A percentile compares a stretch with the other conserved stretches of the same genome.
Evolutionary conservation across 129 eudicot genomes (phyloP).

Genomic region (Flaveria ramosissima): DNA sequence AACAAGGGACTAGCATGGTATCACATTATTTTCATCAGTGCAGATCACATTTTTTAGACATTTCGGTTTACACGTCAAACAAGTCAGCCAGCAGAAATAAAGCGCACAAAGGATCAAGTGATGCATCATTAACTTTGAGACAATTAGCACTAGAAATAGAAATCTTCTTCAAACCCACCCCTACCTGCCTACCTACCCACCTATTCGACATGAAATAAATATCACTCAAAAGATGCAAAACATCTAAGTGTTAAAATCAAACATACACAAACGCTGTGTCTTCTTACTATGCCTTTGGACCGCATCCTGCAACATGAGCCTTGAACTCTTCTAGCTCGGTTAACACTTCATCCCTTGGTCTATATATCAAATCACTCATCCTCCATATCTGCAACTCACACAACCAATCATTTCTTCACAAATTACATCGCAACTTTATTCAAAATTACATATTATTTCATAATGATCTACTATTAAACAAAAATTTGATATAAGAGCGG

Average conservation of each 20-base stretch:
- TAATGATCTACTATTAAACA: not conserved
- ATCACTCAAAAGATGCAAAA: not conserved
- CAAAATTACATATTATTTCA: not conserved
- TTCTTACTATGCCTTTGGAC: constrained; percentile 36
- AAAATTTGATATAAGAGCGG: not conserved
- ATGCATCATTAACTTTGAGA: not conserved
- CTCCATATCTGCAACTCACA: constrained; percentile 73
- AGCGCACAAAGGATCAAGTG: not conserved
- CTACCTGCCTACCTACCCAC: not conserved
- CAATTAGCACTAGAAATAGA: not conserved
- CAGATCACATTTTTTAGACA: too few species aligned
- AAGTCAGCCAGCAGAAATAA: not conserved
- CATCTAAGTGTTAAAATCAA: not conserved
- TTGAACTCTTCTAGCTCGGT: constrained; percentile 78
- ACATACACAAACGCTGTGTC: not conserved
- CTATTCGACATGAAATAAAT: not conserved
- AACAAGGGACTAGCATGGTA: too few species aligned
- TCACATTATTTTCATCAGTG: too few species aligned
- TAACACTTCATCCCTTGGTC: constrained; percentile 74
- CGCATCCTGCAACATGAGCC: constrained; percentile 64
- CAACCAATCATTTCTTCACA: not conserved
- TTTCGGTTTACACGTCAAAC: not conserved
- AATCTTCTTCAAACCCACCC: not conserved
- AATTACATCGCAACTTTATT: not conserved
- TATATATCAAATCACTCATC: constrained; percentile 75